Percentiles rank a stretch among this genome's conserved stretches.
Conservation (phyloP, 495 filamentous ascomycete species). For the Astrothelium subdiscretum region DNA sequence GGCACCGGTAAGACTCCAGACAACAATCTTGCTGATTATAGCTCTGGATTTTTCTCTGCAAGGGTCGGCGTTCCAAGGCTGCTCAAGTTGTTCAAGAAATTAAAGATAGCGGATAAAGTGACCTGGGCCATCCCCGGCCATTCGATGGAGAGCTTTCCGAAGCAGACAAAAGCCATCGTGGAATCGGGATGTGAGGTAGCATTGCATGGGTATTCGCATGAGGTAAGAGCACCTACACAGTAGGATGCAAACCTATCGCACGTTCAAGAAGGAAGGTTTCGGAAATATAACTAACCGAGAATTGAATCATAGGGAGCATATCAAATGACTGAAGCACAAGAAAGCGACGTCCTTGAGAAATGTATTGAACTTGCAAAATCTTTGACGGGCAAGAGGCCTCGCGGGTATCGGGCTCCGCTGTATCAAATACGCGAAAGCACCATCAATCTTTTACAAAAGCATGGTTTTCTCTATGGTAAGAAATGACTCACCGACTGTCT, state of each 20-base stretch:
- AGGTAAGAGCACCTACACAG: constrained; percentile 13
- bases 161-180: constrained; percentile 40
- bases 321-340: constrained; percentile 46
- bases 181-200: constrained; percentile 47
- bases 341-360: constrained; percentile 42
- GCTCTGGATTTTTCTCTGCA: constrained; percentile 43
- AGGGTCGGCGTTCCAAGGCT: constrained; percentile 49
- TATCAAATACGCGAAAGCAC: constrained; percentile 47
- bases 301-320: constrained; percentile 28
- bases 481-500: background rate
- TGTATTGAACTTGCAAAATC: constrained; percentile 40
- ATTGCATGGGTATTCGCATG: constrained; percentile 51
- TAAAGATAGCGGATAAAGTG: constrained; percentile 38
- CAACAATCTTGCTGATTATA: constrained; percentile 48
- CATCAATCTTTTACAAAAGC: constrained; percentile 41
- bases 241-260: background rate
- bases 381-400: constrained; percentile 41
- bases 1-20: constrained; percentile 41
- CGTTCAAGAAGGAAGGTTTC: background rate
- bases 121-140: constrained; percentile 59
- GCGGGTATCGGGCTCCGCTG: constrained; percentile 46
- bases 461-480: constrained; percentile 39
- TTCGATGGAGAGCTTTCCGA: constrained; percentile 48
- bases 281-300: background rate
- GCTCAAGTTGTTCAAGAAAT: constrained; percentile 45